Conservation (phyloP, 2,329 filamentous ascomycete genomes). For the Stagonosporopsis chrysanthemi region DNA sequence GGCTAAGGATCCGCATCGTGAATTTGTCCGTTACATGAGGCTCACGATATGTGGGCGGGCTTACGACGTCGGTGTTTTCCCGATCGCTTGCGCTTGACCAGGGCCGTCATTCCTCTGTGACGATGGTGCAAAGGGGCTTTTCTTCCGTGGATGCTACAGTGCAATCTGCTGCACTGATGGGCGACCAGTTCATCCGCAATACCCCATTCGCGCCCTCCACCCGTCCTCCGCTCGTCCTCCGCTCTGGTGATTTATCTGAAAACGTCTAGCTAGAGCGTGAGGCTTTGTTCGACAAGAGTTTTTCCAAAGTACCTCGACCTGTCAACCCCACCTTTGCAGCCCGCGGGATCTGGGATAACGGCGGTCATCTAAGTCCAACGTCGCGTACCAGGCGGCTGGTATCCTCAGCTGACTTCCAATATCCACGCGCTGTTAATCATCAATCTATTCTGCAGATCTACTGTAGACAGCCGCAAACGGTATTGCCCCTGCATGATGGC, state of each 20-base stretch:
- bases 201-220: not conserved
- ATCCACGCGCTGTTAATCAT: conserved; percentile 11
- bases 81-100: conserved; percentile 18
- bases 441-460: conserved; percentile 20
- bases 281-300: conserved; percentile 9
- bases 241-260: conserved; percentile 16
- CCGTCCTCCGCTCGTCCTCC: conserved; percentile 12
- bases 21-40: conserved; percentile 23
- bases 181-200: conserved; percentile 8
- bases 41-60: conserved; percentile 19
- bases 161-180: conserved; percentile 10
- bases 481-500: conserved; percentile 14
- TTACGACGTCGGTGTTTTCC: conserved; percentile 16
- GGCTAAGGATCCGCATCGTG: conserved; percentile 24
- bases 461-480: conserved; percentile 15
- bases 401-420: conserved; percentile 16
- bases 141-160: not conserved
- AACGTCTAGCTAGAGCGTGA: conserved; percentile 9
- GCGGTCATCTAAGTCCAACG: conserved; percentile 29
- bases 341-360: conserved; percentile 25
- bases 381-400: conserved; percentile 34
- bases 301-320: conserved; percentile 19
- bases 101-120: conserved; percentile 7
- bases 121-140: not conserved
- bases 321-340: conserved; percentile 21